Evolutionary conservation across 2,329 filamentous ascomycete species (phyloP), one percentile per base, ranked within the genome.

Genomic region (Nectriaceae sp.): DNA sequence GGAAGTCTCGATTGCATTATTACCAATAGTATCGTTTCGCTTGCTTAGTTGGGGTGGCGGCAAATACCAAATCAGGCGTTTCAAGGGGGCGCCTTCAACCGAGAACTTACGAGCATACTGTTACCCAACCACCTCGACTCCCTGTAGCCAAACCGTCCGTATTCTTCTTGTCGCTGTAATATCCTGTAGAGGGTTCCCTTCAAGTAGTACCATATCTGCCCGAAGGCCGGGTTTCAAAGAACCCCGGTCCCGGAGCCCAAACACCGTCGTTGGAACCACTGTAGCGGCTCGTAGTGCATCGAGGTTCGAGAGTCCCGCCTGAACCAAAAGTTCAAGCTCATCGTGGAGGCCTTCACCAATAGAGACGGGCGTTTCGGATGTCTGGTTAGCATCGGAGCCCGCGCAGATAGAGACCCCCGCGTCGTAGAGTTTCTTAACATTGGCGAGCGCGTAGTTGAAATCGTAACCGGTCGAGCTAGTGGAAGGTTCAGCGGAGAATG

Each of bases 201-300:
- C 43, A 3, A 69, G 40, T 10, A 69, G 56, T n/a, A 68, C 38
- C 20, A 68, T 35, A 40, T 68, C 66, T 2, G 64, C 66, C n/a
- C 61, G 50, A 11, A 49, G 40, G 0, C 65, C 65, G 10, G 45
- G 45, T 18, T 44, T 37, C 20, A 68, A 43, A 4, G 44, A 40
- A 3, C 65, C 65, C 15, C 66, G 50, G 38, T 66, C 64, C 3
- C 33, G 19, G 15, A 66, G 52, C 18, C 54, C 41, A 44, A 65
- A 65, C 10, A 44, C 31, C 16, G 29, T 31, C 3, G 59, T 50
- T 1, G 60, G 50, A 8, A 60, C 41, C 10, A 21, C 35, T 8
- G 58, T 64, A 10, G 55, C 61, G 20, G 58, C 52, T 11, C 49
- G 57, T 4, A 61, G 44, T 1, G 35, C 60, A 15, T 62, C 55